phyloP scores from a whole-genome alignment of 2,329 filamentous ascomycete genomes.

The Achaetomium macrosporum region DNA sequence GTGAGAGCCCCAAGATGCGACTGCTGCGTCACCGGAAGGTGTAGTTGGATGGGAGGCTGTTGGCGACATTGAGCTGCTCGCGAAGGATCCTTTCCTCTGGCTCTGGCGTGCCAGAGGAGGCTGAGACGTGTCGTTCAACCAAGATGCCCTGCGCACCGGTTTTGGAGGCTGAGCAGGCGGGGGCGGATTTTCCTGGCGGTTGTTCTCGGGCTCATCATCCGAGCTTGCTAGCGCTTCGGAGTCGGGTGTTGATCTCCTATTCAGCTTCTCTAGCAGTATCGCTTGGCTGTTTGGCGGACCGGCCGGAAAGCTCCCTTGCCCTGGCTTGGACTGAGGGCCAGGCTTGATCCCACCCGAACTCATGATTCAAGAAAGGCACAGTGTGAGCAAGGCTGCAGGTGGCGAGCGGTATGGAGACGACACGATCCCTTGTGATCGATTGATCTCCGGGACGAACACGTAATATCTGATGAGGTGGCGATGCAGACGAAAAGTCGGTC shows the following conservation, averaged over 20 bases:
- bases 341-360: conserved; percentile 47
- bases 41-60: conserved; percentile 76
- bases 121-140: conserved; percentile 74
- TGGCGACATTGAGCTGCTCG: conserved; percentile 69
- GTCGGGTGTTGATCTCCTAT: conserved; percentile 83
- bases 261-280: conserved; percentile 67
- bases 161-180: conserved; percentile 48
- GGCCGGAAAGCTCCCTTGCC: conserved; percentile 39
- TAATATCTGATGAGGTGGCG: background rate
- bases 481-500: background rate
- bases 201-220: conserved; percentile 78
- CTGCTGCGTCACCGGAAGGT: conserved; percentile 59
- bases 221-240: conserved; percentile 91
- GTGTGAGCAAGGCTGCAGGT: background rate
- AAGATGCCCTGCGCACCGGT: conserved; percentile 68
- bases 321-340: conserved; percentile 46
- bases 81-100: conserved; percentile 71
- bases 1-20: conserved; percentile 51
- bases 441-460: background rate
- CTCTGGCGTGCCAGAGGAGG: conserved; percentile 51
- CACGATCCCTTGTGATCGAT: background rate
- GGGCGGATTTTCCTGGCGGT: conserved; percentile 48
- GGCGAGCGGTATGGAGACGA: background rate
- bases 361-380: conserved; percentile 35
- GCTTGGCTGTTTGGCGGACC: conserved; percentile 55